Percentiles rank a stretch among this genome's conserved stretches.
Evolutionary conservation across 305 asterid species (phyloP).

Genomic region (Nicotiana rustica): DNA sequence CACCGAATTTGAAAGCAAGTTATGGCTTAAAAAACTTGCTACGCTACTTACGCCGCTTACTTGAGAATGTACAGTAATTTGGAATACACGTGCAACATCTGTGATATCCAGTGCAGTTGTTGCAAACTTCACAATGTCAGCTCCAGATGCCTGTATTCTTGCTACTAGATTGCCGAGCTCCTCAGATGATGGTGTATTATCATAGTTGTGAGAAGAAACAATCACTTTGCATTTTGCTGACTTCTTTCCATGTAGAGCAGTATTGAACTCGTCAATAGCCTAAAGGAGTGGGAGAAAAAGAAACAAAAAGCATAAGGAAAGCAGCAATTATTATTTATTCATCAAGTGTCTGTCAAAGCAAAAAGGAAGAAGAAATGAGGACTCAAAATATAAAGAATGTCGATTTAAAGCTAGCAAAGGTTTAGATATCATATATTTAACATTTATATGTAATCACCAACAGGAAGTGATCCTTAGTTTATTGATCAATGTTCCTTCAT

Average conservation of each 20-base stretch:
- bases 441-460: not conserved
- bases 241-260: conserved; percentile 59
- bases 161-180: conserved; percentile 91
- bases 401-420: not conserved
- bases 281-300: conserved; percentile 38
- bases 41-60: conserved; percentile 60
- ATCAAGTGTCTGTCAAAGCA: conserved; percentile 1
- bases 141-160: conserved; percentile 92
- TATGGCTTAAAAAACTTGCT: not conserved
- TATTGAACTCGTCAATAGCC: conserved; percentile 82
- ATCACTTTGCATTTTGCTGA: conserved; percentile 81
- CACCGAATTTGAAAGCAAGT: not conserved
- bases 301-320: conserved; percentile 31
- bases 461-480: not conserved
- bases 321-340: not conserved
- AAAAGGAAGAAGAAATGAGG: conserved; percentile 23
- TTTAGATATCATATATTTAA: not conserved
- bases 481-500: not conserved
- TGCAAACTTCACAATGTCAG: conserved; percentile 94
- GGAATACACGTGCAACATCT: conserved; percentile 86
- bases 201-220: conserved; percentile 92
- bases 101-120: conserved; percentile 89
- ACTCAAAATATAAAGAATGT: not conserved
- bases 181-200: conserved; percentile 81
- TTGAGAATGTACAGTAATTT: conserved; percentile 90